phyloP scores from a whole-genome alignment of 352 stramenopile genomes.

The Paralagenidium karlingii region DNA sequence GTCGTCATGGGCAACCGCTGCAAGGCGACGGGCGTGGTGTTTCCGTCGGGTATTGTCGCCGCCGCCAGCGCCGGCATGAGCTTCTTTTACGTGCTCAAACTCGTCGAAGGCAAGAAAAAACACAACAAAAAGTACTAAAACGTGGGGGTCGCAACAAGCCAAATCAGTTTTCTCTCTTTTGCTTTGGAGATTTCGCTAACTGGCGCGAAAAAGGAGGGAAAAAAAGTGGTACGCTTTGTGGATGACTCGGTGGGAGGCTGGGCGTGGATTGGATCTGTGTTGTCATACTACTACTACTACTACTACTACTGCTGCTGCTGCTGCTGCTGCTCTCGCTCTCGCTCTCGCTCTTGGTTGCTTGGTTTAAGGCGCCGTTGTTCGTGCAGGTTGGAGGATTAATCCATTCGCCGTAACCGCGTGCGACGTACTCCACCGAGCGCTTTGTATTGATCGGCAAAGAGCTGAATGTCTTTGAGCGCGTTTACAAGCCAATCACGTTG shows the following conservation, averaged over 20 bases:
- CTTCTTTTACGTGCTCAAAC: conserved; percentile 66
- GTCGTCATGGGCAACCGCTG: conserved; percentile 66
- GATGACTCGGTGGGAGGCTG: too few species aligned
- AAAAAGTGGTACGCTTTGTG: too few species aligned
- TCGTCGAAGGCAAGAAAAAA: conserved; percentile 51
- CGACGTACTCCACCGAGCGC: conserved; percentile 3
- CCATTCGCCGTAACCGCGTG: conserved; percentile 1
- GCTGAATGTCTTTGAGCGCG: conserved; percentile 39
- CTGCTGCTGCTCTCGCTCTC: conserved; percentile 8
- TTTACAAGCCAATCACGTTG: conserved; percentile 72
- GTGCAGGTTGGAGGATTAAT: not conserved
- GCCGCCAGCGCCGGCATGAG: conserved; percentile 59
- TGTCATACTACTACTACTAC: too few species aligned
- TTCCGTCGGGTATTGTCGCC: conserved; percentile 49
- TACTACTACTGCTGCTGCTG: conserved; percentile 2
- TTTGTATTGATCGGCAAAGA: conserved; percentile 53
- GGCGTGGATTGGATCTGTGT: too few species aligned
- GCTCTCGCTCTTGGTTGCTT: conserved; percentile 2
- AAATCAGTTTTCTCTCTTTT: too few species aligned
- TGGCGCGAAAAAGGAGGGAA: too few species aligned
- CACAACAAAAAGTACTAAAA: conserved; percentile 82
- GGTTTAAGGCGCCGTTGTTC: conserved; percentile 4
- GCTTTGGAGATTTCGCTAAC: too few species aligned
- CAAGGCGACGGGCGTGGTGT: conserved; percentile 61
- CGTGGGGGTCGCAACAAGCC: too few species aligned